phyloP scores from a whole-genome alignment of 768 basidiomycete genomes.

The Macrolepiota dolichaula region DNA sequence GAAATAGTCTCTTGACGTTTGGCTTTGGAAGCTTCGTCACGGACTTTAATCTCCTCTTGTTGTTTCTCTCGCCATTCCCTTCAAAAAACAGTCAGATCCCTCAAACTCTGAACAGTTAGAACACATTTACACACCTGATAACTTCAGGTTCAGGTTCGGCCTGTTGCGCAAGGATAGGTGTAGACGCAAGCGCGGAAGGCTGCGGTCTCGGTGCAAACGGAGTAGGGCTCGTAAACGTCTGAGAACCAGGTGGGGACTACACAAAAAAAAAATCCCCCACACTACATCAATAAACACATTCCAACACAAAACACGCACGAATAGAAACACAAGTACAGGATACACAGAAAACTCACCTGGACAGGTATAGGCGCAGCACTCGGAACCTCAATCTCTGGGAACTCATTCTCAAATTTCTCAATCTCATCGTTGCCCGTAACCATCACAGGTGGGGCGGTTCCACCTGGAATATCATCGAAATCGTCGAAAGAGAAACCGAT shows the following conservation, averaged over 20 bases:
- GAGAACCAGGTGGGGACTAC: conserved; percentile 31
- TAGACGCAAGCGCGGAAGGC: conserved; percentile 64
- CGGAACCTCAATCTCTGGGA: conserved; percentile 70
- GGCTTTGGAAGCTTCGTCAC: conserved; percentile 77
- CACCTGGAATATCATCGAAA: conserved; percentile 53
- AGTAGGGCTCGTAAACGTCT: conserved; percentile 35
- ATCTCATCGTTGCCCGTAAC: conserved; percentile 86
- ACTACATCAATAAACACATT: neutral
- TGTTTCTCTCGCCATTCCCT: conserved; percentile 91
- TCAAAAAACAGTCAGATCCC: neutral
- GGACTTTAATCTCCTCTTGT: conserved; percentile 72
- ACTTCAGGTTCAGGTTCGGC: conserved; percentile 84
- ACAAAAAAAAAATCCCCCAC: conserved; percentile 17
- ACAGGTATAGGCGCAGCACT: conserved; percentile 22
- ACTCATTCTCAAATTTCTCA: conserved; percentile 81
- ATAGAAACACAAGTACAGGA: neutral
- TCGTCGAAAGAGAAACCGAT: conserved; percentile 65
- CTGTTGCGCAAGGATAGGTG: conserved; percentile 68
- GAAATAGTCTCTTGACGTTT: conserved; percentile 80
- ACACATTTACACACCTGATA: conserved; percentile 46
- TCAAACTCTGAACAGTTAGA: no score
- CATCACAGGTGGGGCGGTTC: conserved; percentile 43
- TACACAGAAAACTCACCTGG: neutral
- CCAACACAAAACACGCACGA: neutral
- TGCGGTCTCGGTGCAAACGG: conserved; percentile 80